Evolutionary conservation across 768 basidiomycete genomes (phyloP).

Genomic region (Guyanaporus albipodus): DNA sequence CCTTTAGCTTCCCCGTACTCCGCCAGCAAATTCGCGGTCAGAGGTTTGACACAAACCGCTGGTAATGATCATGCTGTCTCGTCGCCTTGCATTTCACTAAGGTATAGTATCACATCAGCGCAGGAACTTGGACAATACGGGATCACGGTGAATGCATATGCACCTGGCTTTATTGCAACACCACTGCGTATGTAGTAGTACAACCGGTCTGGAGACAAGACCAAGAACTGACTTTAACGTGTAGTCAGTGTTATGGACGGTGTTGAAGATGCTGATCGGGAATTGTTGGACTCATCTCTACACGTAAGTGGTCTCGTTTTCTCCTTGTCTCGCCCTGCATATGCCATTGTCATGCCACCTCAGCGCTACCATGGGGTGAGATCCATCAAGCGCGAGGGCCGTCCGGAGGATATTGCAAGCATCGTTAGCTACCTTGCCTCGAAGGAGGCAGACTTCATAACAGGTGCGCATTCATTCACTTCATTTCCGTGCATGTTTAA

Average conservation of each 20-base stretch:
- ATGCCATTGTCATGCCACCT: too few species aligned
- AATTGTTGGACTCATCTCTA: too few species aligned
- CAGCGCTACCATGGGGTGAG: too few species aligned
- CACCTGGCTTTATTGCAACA: conserved; percentile 34
- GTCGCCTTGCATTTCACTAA: neutral
- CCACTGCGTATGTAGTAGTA: conserved; percentile 28
- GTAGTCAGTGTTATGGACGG: too few species aligned
- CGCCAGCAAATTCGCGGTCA: conserved; percentile 37
- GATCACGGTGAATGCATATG: conserved; percentile 40
- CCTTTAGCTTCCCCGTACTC: conserved; percentile 17
- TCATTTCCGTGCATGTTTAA: neutral
- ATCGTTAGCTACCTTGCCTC: conserved; percentile 37
- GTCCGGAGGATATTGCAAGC: conserved; percentile 34
- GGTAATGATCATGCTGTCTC: conserved; percentile 24
- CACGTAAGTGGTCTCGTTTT: too few species aligned
- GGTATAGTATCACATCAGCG: neutral
- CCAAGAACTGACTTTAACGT: too few species aligned
- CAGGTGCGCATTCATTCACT: conserved; percentile 19
- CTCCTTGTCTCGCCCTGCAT: too few species aligned
- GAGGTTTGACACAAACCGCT: conserved; percentile 36
- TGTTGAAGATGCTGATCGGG: too few species aligned
- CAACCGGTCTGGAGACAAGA: neutral
- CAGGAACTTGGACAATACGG: conserved; percentile 31
- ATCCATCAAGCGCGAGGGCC: conserved; percentile 13
- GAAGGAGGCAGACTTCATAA: conserved; percentile 35